A percentile compares a stretch with the other conserved stretches of the same genome.
phyloP scores from a whole-genome alignment of 805 yeast genomes.

The Saccharomycopsis capsularis region DNA sequence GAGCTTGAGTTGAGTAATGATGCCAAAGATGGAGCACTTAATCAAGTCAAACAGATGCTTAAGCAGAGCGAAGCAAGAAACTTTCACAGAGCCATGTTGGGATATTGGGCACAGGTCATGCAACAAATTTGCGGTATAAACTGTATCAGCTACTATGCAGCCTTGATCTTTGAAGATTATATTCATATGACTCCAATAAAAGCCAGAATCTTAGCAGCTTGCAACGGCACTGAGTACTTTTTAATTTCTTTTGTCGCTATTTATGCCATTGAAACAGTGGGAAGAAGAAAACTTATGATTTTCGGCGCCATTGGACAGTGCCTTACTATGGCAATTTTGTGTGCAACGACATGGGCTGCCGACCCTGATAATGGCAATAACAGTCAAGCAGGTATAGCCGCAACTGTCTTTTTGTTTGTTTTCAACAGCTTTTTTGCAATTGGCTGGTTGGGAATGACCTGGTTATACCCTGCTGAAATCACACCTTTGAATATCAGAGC shows the following conservation, averaged over 20 bases:
- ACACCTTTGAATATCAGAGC: conserved; percentile 55
- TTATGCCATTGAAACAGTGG: conserved; percentile 51
- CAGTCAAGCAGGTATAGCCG: conserved; percentile 45
- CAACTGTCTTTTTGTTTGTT: conserved; percentile 54
- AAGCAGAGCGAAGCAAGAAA: conserved; percentile 52
- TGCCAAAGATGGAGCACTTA: conserved; percentile 11
- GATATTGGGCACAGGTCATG: conserved; percentile 59
- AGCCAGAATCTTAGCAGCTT: conserved; percentile 58
- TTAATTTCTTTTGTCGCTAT: conserved; percentile 49
- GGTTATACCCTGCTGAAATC: conserved; percentile 62
- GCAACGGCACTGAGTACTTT: conserved; percentile 54
- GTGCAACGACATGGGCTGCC: conserved; percentile 36
- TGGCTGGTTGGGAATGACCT: conserved; percentile 42
- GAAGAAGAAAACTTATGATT: conserved; percentile 59
- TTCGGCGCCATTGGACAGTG: conserved; percentile 47
- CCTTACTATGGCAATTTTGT: conserved; percentile 35
- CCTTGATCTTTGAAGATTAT: conserved; percentile 46
- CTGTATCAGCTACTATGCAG: conserved; percentile 59
- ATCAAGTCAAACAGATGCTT: conserved; percentile 33
- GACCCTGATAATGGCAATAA: conserved; percentile 32
- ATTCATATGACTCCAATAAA: conserved; percentile 45
- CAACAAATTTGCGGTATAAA: conserved; percentile 69
- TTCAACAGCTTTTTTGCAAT: conserved; percentile 38
- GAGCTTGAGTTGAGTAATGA: neutral
- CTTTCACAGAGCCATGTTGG: conserved; percentile 51